Evolutionary conservation across 2,329 filamentous ascomycete species (phyloP), one percentile per base, ranked within the genome.

Genomic region (Shiraia sp.): DNA sequence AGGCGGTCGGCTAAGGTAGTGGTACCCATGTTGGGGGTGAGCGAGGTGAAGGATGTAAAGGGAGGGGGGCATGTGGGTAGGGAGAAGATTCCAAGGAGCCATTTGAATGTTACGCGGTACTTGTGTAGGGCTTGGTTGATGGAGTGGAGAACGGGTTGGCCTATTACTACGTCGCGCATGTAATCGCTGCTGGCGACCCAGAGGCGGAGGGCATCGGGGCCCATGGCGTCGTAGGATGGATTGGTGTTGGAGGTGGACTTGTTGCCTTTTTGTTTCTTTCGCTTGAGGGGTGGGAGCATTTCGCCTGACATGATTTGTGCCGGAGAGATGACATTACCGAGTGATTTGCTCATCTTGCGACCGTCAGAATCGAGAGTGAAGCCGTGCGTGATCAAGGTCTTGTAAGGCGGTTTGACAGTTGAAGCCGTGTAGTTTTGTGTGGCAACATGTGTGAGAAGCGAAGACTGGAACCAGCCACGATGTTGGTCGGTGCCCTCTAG

Each of bases 291-390:
- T 5, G 87, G 87, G 10, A 95, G 72, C 9, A 96, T 75, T 3
- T 84, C 83, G 6, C 92, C 92, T 37, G 89, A 82, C 76, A 96
- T 93, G 53, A 99, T 90, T 49, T 96, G 78, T 6, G 81, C 75
- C 0, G 92, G 91, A 0, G 82, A 79, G 41, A 97, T 83, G 19
- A 88, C 85, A 61, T 99, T 99, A 12, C 93, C 93, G 1, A 96
- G 74, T 0, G 90, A 96, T 70, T 99, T 99, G 65, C 91, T 96
- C 93, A 99, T 99, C 70, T 99, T 99, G 65, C 88, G 90, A n/a
- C 91, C 91, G 25, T 87, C 75, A 35, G 86, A 79, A 59, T 99
- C 93, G 2, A 99, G 80, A 0, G 90, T 91, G 66, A 99, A 99
- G 1, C 93, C 93, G 64, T 99, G 93, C 0, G 93, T 99, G 47